These are phyloP conservation scores for Populus pruinosa DNA, from an alignment of 345 rosid species.

Conservation along the genomic window DNA sequence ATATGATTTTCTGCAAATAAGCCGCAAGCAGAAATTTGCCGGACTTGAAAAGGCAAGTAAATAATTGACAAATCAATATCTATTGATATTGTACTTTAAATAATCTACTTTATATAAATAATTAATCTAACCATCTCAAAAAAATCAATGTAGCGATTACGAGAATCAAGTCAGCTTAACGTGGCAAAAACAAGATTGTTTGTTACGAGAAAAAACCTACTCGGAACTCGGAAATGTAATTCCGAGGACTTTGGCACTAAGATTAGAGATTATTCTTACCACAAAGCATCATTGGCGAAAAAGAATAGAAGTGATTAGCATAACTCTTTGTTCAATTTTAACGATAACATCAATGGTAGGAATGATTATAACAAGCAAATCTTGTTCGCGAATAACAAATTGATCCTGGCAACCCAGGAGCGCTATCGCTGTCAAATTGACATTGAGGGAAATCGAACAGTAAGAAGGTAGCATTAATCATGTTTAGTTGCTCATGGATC, in stretches of 20 bases:
- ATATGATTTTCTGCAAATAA: conserved; percentile 47
- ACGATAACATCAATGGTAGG: background rate
- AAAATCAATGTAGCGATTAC: no score
- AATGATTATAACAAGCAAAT: background rate
- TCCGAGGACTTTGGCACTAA: background rate
- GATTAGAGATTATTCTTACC: background rate
- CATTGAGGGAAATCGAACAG: background rate
- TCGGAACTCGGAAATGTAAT: no score
- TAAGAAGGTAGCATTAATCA: no score
- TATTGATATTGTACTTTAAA: no score
- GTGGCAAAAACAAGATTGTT: no score
- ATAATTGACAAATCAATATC: no score
- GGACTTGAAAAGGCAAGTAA: conserved; percentile 49
- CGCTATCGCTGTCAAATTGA: background rate
- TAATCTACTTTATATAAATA: no score
- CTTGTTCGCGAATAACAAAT: background rate
- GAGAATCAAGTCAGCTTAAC: no score
- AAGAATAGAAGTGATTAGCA: background rate
- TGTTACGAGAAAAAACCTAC: no score
- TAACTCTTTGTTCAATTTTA: background rate
- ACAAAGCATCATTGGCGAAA: background rate
- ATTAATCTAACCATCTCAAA: no score
- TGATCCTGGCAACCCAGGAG: background rate
- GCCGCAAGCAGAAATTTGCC: conserved; percentile 51
- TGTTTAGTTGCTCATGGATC: background rate